phyloP scores from a whole-genome alignment of 192 early-diverging fungal species.

The Spinellus fusiger region DNA sequence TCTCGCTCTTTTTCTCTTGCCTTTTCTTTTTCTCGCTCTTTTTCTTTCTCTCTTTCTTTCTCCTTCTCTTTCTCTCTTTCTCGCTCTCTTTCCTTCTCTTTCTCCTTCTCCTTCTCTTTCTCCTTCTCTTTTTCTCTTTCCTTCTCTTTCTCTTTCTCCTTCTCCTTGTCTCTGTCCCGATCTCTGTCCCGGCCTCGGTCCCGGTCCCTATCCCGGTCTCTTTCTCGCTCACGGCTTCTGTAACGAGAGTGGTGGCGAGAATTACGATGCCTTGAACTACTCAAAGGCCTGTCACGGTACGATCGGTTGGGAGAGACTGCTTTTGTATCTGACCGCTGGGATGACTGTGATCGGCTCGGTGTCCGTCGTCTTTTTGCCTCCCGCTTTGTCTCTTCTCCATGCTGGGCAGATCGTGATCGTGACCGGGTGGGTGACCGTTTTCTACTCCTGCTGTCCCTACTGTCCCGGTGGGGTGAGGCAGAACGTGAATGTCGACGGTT shows the following conservation, averaged over 20 bases:
- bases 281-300: conserved; percentile 7
- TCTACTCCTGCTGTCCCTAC: background rate
- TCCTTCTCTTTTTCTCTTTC: background rate
- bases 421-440: conserved; percentile 6
- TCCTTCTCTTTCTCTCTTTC: conserved; percentile 3
- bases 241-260: conserved; percentile 13
- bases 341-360: background rate
- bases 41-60: conserved; percentile 10
- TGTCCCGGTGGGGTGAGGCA: conserved; percentile 4
- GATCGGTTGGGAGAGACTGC: background rate
- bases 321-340: background rate
- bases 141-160: background rate
- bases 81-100: conserved; percentile 2
- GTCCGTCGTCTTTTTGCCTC: background rate
- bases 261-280: conserved; percentile 12
- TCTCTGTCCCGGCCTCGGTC: too few species aligned
- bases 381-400: background rate
- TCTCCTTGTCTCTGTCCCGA: too few species aligned
- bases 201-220: conserved; percentile 30
- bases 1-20: conserved; percentile 31
- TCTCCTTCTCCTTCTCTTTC: background rate
- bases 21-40: too few species aligned
- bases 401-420: background rate
- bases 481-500: conserved; percentile 9
- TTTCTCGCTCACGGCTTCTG: conserved; percentile 30